These are phyloP conservation scores for Aeschynomene evenia DNA, from an alignment of 306 rosid species.

Conservation along the genomic window DNA sequence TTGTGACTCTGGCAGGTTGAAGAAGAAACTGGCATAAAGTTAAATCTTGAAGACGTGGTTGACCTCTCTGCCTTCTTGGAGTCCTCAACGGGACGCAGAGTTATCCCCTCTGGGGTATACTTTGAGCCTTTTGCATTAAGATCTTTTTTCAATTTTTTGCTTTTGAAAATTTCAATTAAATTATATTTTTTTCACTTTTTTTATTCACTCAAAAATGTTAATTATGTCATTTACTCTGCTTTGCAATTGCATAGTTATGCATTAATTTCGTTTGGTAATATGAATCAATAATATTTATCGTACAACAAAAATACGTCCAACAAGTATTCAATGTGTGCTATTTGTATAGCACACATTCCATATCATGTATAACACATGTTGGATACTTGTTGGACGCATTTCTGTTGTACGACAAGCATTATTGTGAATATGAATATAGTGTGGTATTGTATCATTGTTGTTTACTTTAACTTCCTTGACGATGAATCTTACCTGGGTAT, in stretches of 20 bases:
- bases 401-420: too few species aligned
- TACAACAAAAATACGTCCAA: too few species aligned
- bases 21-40: slow-evolving; percentile 81
- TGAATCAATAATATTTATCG: too few species aligned
- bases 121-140: slow-evolving; percentile 9
- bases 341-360: too few species aligned
- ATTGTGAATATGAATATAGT: too few species aligned
- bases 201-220: not conserved
- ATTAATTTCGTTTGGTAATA: not conserved
- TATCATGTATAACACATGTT: too few species aligned
- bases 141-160: slow-evolving; percentile 5
- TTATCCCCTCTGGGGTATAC: slow-evolving; percentile 77
- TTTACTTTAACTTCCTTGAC: too few species aligned
- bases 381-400: too few species aligned
- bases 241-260: not conserved
- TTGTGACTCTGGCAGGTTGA: slow-evolving; percentile 60
- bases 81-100: slow-evolving; percentile 67
- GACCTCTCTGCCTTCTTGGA: slow-evolving; percentile 84
- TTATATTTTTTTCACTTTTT: not conserved
- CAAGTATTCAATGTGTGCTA: too few species aligned
- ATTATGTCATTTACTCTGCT: not conserved
- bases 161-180: not conserved
- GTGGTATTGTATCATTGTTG: too few species aligned
- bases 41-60: slow-evolving; percentile 69
- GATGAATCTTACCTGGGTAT: not conserved